These are phyloP conservation scores for Lanmaoa rubissima DNA, from an alignment of 768 basidiomycete species.

Conservation along the genomic window DNA sequence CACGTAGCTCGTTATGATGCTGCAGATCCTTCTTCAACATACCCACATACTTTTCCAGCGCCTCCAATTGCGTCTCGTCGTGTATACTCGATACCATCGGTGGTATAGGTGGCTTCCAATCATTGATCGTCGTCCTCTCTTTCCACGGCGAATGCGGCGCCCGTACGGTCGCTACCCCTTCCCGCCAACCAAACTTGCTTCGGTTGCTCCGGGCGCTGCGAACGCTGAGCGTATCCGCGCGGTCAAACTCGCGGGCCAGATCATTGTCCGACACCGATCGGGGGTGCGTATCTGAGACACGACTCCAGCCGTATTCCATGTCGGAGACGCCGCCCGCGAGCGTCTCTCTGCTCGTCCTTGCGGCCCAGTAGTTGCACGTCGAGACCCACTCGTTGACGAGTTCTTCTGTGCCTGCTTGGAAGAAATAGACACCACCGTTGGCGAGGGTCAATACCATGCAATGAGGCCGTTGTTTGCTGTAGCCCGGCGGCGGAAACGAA, in stretches of 20 bases:
- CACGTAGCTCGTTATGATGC: conserved; percentile 77
- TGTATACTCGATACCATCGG: conserved; percentile 81
- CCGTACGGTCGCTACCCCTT: conserved; percentile 63
- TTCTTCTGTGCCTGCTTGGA: conserved; percentile 98
- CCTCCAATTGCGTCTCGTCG: conserved; percentile 90
- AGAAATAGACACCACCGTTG: conserved; percentile 91
- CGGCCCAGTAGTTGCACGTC: conserved; percentile 99
- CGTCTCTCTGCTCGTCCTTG: conserved; percentile 91
- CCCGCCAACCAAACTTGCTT: conserved; percentile 72
- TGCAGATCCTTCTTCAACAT: conserved; percentile 77
- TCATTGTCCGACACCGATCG: conserved; percentile 62
- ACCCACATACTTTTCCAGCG: conserved; percentile 76
- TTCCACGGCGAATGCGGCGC: conserved; percentile 67
- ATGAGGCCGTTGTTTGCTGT: conserved; percentile 85
- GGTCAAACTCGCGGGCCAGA: conserved; percentile 46
- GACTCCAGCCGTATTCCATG: conserved; percentile 99
- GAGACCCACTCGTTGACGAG: conserved; percentile 99
- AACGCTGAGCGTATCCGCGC: conserved; percentile 65
- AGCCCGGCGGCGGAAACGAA: conserved; percentile 86
- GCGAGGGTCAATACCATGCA: conserved; percentile 93
- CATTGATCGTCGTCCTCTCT: conserved; percentile 78
- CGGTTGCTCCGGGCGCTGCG: conserved; percentile 73
- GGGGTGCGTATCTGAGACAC: conserved; percentile 57
- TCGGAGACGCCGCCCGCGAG: conserved; percentile 95
- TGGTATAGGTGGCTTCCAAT: conserved; percentile 91